Percentiles rank a stretch among this genome's conserved stretches.
Conservation (phyloP, 2,329 filamentous ascomycete genomes). For the Sodiomyces alkalinus region DNA sequence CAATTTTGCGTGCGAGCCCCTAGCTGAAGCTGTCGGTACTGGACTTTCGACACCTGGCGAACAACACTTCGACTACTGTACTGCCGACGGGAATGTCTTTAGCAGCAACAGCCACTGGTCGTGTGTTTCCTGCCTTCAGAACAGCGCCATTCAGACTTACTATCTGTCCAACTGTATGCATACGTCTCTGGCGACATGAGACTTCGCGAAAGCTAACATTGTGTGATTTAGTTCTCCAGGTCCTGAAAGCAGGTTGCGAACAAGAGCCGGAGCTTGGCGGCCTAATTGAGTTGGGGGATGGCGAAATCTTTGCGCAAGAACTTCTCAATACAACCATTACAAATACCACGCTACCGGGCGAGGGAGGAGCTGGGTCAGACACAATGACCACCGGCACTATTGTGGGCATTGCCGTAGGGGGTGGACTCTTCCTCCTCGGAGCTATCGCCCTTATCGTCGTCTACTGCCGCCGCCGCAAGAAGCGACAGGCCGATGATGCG, state of each 20-base stretch:
- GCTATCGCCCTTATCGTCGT: conserved; percentile 27
- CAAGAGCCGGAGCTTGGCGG: conserved; percentile 24
- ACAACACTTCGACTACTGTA: conserved; percentile 24
- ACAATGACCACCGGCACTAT: conserved; percentile 32
- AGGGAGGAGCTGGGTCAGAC: conserved; percentile 12
- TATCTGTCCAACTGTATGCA: conserved; percentile 35
- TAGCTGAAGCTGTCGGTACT: conserved; percentile 21
- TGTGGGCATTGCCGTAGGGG: conserved; percentile 35
- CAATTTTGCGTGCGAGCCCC: conserved; percentile 22
- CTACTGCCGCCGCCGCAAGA: conserved; percentile 29
- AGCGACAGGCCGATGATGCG: conserved; percentile 12
- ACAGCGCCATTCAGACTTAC: conserved; percentile 23
- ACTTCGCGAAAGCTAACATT: no score
- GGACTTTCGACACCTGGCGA: conserved; percentile 14
- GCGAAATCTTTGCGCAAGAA: conserved; percentile 22
- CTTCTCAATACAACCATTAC: conserved; percentile 24
- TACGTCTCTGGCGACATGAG: no score
- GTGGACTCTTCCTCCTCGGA: conserved; percentile 24
- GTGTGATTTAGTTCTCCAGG: conserved; percentile 26
- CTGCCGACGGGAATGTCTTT: conserved; percentile 19
- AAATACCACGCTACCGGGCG: conserved; percentile 11
- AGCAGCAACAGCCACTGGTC: conserved; percentile 14
- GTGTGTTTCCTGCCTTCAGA: conserved; percentile 28
- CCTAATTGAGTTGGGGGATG: conserved; percentile 18
- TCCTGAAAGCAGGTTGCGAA: conserved; percentile 30